These are phyloP conservation scores for Schoenoplectus tabernaemontani DNA, from an alignment of 202 grass and related monocot genomes.

Conservation along the genomic window DNA sequence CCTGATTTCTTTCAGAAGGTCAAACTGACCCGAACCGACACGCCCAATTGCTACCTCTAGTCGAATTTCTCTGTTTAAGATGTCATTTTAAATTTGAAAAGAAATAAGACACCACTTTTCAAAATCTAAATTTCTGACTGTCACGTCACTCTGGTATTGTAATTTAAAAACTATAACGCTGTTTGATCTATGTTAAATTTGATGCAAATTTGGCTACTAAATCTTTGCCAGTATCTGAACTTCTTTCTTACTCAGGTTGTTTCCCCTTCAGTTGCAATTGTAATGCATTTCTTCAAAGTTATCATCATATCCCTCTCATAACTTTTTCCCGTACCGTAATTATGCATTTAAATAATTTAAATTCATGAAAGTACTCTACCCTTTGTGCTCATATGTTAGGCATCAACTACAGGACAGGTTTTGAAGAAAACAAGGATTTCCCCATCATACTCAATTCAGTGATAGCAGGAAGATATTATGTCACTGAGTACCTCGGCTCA, in stretches of 20 bases:
- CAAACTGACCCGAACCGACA: too few species aligned
- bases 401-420: conserved; percentile 70
- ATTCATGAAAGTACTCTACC: conserved; percentile 16
- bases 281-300: neutral
- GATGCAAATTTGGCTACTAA: neutral
- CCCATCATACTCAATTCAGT: conserved; percentile 76
- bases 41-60: too few species aligned
- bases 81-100: neutral
- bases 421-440: conserved; percentile 98
- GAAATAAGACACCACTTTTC: neutral
- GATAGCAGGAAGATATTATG: conserved; percentile 91
- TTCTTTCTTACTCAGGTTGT: neutral
- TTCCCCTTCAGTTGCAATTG: neutral
- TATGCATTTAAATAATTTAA: conserved; percentile 1
- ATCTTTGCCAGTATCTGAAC: neutral
- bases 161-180: neutral
- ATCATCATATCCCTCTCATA: neutral
- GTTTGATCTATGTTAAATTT: neutral
- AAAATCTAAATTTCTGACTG: neutral
- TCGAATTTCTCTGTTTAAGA: neutral
- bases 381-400: conserved; percentile 46
- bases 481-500: conserved; percentile 86
- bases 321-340: neutral
- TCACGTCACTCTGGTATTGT: neutral
- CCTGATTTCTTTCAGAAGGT: too few species aligned